Percentiles rank a stretch among this genome's conserved stretches.
These are phyloP conservation scores for Gossypium australe DNA, from an alignment of 345 rosid species.

Conservation along the genomic window DNA sequence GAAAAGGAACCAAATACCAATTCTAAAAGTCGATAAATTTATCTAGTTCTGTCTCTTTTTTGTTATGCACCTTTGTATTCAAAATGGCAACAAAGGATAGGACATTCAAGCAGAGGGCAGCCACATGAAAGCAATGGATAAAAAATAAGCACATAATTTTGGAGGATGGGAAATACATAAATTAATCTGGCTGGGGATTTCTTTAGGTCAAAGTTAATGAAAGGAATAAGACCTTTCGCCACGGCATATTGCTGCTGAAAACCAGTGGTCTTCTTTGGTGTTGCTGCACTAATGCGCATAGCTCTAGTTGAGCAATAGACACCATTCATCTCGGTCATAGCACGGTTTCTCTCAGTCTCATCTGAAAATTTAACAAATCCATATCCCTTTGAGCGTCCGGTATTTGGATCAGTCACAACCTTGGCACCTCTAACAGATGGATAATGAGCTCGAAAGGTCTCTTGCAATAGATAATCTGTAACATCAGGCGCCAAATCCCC, in stretches of 20 bases:
- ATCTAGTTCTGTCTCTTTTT: neutral
- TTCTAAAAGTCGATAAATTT: neutral
- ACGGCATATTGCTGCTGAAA: constrained; percentile 61
- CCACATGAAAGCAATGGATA: neutral
- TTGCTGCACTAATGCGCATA: constrained; percentile 91
- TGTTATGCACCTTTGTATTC: neutral
- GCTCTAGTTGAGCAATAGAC: constrained; percentile 85
- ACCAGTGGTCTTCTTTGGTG: constrained; percentile 67
- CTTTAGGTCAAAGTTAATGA: neutral
- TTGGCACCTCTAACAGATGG: constrained; percentile 95
- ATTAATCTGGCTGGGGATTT: neutral
- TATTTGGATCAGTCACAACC: constrained; percentile 93
- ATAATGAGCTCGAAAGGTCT: constrained; percentile 78
- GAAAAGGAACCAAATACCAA: too few species aligned
- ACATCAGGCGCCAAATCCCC: constrained; percentile 96
- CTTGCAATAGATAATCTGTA: constrained; percentile 87
- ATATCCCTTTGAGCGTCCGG: constrained; percentile 98
- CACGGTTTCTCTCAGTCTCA: constrained; percentile 84
- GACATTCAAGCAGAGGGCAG: constrained; percentile 2
- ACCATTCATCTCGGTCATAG: constrained; percentile 96
- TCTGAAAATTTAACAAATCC: constrained; percentile 93
- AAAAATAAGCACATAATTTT: neutral
- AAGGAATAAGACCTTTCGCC: constrained; percentile 39
- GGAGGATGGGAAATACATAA: neutral
- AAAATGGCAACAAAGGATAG: neutral